These are phyloP conservation scores for Phlyctochytrium bullatum DNA, from an alignment of 192 early-diverging fungal species.

Conservation along the genomic window DNA sequence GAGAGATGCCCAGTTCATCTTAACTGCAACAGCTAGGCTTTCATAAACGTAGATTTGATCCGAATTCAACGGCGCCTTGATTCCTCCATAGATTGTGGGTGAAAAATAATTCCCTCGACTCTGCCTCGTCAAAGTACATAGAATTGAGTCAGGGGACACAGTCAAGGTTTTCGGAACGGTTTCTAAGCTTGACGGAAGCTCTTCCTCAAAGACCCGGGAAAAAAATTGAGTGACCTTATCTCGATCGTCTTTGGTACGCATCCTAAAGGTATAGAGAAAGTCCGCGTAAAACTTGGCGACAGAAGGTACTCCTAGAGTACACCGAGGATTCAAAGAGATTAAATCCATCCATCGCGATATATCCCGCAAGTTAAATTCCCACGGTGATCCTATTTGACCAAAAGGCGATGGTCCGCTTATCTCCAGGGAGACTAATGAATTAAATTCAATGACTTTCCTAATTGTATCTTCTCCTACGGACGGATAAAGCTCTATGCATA, in stretches of 20 bases:
- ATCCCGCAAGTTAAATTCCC: constrained; percentile 99
- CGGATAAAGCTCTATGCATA: constrained; percentile 61
- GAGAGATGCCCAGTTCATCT: constrained; percentile 86
- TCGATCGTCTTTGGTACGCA: not conserved
- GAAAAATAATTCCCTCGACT: too few species aligned
- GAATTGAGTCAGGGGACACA: too few species aligned
- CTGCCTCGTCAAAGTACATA: too few species aligned
- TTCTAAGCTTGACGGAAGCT: too few species aligned
- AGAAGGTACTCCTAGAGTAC: not conserved
- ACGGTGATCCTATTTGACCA: constrained; percentile 78
- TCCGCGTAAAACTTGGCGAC: not conserved
- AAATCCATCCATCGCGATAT: constrained; percentile 91
- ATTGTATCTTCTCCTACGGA: constrained; percentile 17
- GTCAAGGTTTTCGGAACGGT: too few species aligned
- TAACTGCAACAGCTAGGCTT: not conserved
- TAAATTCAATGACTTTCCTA: constrained; percentile 74
- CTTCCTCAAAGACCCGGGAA: not conserved
- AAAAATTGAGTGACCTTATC: not conserved
- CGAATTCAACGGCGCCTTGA: too few species aligned
- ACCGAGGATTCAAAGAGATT: constrained; percentile 39
- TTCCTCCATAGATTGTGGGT: too few species aligned
- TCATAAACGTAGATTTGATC: too few species aligned
- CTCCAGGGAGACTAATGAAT: constrained; percentile 78
- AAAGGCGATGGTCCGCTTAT: constrained; percentile 88
- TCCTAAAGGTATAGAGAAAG: not conserved